Evolutionary conservation across 2,329 filamentous ascomycete species (phyloP), one percentile per base, ranked within the genome.

Genomic region (Colletotrichum liaoningense): DNA sequence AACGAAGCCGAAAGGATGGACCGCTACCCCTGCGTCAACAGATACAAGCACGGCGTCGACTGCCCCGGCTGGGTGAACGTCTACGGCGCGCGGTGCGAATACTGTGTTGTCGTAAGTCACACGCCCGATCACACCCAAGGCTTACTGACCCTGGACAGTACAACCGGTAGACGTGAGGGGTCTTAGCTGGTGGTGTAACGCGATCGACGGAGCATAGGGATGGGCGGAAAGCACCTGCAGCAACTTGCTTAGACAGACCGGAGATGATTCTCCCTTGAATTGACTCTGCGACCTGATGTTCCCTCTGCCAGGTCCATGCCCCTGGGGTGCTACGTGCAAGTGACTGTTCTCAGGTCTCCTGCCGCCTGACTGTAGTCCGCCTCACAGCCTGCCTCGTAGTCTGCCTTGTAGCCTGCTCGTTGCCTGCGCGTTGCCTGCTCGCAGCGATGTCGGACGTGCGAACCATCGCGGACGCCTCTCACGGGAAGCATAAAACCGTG

Each of bases 11-110:
- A 38, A 38, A 38, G 12, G 12, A 73, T 73, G 71, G 71, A 73
- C 52, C 33, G 67, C 2, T 73, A 73, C 22, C 71, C 71, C 35
- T 73, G 71, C 35, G 56, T 71, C 71, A 73, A 73, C 62, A 55
- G 71, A 56, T 73, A 73, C 35, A 73, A 73, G 49, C 71, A 73
- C 30, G 71, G 71, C 8, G 67, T 73, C 14, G 71, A 73, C 56
- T 73, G 71, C 4, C 71, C 71, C 1, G 56, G 67, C 19, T 73
- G 71, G 71, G 67, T 70, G 4, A 73, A 70, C 14, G 67, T 70
- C 7, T 67, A 59, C 14, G 49, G 49, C 8, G 67, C 60, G 5
- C 67, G 71, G 19, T 73, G 71, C 38, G 71, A 73, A 30, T 67
- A 73, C 24, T 73, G 71, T 19, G 67, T 73, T 11, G 49, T 73